phyloP scores from a whole-genome alignment of 2,329 filamentous ascomycete genomes.

The Pleomassaria siparia region DNA sequence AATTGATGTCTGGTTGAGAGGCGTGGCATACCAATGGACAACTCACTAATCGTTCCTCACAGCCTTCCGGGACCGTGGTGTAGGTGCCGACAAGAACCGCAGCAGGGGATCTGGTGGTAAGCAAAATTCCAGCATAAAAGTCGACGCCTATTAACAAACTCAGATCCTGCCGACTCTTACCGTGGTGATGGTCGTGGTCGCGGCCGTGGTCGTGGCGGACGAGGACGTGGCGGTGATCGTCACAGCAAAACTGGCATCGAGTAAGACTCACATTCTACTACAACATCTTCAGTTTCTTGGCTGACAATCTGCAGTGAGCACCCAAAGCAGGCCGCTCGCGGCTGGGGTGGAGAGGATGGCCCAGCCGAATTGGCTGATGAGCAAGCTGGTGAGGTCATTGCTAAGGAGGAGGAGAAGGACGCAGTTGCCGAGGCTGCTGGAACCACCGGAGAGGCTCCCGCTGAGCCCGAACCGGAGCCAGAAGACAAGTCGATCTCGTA shows the following conservation, averaged over 20 bases:
- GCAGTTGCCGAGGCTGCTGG: slow-evolving; percentile 48
- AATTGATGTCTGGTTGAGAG: not conserved
- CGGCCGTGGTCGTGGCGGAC: slow-evolving; percentile 45
- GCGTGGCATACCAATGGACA: not conserved
- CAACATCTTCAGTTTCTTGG: not conserved
- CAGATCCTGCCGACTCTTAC: slow-evolving; percentile 5
- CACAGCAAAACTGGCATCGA: slow-evolving; percentile 62
- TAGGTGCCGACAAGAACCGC: slow-evolving; percentile 80
- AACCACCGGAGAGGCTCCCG: slow-evolving; percentile 44
- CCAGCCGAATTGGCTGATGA: slow-evolving; percentile 87
- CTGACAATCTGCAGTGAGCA: slow-evolving; percentile 60
- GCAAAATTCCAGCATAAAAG: slow-evolving; percentile 8
- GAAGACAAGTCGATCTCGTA: slow-evolving; percentile 92
- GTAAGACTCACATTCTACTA: slow-evolving; percentile 50
- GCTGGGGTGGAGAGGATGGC: slow-evolving; percentile 84
- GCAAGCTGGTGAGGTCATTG: slow-evolving; percentile 86
- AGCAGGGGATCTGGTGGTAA: slow-evolving; percentile 55
- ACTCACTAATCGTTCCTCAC: slow-evolving; percentile 22
- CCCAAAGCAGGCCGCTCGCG: slow-evolving; percentile 84
- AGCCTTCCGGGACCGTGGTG: slow-evolving; percentile 90
- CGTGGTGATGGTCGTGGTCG: slow-evolving; percentile 51
- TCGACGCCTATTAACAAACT: slow-evolving; percentile 21
- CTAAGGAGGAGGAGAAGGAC: slow-evolving; percentile 80
- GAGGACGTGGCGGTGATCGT: slow-evolving; percentile 58
- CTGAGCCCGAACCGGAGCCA: slow-evolving; percentile 55